Conservation (phyloP, 805 yeast species). For the Saccharomycopsis vini region DNA sequence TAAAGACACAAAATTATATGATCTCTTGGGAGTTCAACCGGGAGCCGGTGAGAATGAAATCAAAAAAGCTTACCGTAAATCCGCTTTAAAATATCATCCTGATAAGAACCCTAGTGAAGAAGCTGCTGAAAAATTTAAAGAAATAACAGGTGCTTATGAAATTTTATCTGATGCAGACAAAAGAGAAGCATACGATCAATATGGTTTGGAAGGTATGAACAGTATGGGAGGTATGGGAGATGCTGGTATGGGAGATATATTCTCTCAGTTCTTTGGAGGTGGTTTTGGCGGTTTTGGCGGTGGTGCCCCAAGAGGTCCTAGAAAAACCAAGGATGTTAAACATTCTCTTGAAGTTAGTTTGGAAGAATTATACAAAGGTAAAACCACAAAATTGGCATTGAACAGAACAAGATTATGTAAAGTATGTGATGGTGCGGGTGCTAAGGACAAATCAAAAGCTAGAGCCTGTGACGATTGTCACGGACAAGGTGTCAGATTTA, state of each 20-base stretch:
- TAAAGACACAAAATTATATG: slow-evolving; percentile 72
- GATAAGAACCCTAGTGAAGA: slow-evolving; percentile 80
- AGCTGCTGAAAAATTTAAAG: slow-evolving; percentile 93
- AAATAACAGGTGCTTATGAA: slow-evolving; percentile 81
- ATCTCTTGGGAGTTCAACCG: slow-evolving; percentile 61
- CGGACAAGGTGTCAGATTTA: slow-evolving; percentile 86
- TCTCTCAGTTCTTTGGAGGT: slow-evolving; percentile 74
- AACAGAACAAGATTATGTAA: slow-evolving; percentile 87
- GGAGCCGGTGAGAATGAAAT: slow-evolving; percentile 62
- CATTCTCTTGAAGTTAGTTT: slow-evolving; percentile 79
- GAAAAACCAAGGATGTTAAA: slow-evolving; percentile 82
- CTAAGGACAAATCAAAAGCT: slow-evolving; percentile 83
- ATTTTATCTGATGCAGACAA: slow-evolving; percentile 80
- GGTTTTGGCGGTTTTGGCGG: slow-evolving; percentile 29
- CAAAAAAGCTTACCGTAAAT: slow-evolving; percentile 74
- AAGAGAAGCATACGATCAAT: slow-evolving; percentile 80
- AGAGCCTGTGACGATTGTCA: slow-evolving; percentile 79
- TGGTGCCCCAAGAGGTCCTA: slow-evolving; percentile 72
- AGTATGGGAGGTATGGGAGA: slow-evolving; percentile 71
- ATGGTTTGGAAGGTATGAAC: slow-evolving; percentile 85
- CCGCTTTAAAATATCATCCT: slow-evolving; percentile 76
- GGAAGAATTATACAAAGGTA: slow-evolving; percentile 91
- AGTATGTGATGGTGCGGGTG: slow-evolving; percentile 91
- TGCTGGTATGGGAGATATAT: slow-evolving; percentile 65
- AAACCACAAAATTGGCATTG: slow-evolving; percentile 86